Evolutionary conservation across 2,329 filamentous ascomycete genomes (phyloP).

Genomic region (Xylaria multiplex): DNA sequence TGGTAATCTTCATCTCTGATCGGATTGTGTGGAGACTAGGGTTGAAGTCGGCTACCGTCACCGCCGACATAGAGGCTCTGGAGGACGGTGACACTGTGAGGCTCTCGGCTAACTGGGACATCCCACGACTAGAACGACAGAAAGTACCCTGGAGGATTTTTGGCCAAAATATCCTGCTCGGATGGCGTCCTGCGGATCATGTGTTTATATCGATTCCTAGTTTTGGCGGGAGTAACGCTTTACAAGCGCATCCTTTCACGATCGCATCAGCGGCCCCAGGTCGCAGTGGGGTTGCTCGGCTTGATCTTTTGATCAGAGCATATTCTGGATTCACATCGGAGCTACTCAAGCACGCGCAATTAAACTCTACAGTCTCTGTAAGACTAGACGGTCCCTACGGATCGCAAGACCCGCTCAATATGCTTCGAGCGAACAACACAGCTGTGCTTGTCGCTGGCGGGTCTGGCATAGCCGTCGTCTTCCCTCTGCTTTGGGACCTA

Average conservation of each 20-base stretch:
- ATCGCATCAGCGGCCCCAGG: slow-evolving; percentile 68
- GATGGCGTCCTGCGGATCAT: slow-evolving; percentile 71
- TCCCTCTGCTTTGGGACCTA: slow-evolving; percentile 67
- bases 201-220: slow-evolving; percentile 69
- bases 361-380: slow-evolving; percentile 56
- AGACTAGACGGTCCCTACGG: slow-evolving; percentile 74
- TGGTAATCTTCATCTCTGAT: slow-evolving; percentile 67
- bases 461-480: slow-evolving; percentile 71
- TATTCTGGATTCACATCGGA: slow-evolving; percentile 68
- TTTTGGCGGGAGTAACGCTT: slow-evolving; percentile 60
- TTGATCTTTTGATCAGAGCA: slow-evolving; percentile 68
- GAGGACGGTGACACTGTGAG: slow-evolving; percentile 67
- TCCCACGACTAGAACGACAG: slow-evolving; percentile 35
- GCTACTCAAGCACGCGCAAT: slow-evolving; percentile 62
- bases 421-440: slow-evolving; percentile 60
- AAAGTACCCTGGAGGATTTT: slow-evolving; percentile 32
- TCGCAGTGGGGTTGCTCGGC: slow-evolving; percentile 52
- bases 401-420: slow-evolving; percentile 63
- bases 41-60: slow-evolving; percentile 60
- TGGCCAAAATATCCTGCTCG: slow-evolving; percentile 54
- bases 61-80: slow-evolving; percentile 62
- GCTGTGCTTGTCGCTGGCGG: slow-evolving; percentile 70
- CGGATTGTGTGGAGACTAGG: slow-evolving; percentile 65
- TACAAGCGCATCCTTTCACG: slow-evolving; percentile 74
- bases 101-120: slow-evolving; percentile 54